Evolutionary conservation across 2,329 filamentous ascomycete species (phyloP).

Genomic region (Kalaharituber pfeilii): DNA sequence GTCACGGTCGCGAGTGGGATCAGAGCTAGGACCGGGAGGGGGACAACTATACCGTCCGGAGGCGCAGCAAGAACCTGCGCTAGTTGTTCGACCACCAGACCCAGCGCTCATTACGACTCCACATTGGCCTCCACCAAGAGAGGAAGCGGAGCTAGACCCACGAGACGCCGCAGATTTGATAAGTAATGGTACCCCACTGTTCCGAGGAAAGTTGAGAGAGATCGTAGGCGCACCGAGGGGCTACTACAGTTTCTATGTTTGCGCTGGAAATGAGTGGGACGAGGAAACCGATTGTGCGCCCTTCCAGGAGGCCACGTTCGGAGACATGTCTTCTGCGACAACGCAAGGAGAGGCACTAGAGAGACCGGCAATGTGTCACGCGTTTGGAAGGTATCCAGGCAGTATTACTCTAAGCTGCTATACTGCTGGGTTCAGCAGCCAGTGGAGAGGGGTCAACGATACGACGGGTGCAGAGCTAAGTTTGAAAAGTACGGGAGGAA

Average conservation of each 20-base stretch:
- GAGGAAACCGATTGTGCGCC: slow-evolving; percentile 20
- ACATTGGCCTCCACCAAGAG: slow-evolving; percentile 15
- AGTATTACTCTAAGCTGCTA: slow-evolving; percentile 58
- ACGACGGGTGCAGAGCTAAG: slow-evolving; percentile 29
- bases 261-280: slow-evolving; percentile 22
- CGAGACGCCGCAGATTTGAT: slow-evolving; percentile 19
- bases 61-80: too few species aligned
- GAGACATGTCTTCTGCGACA: slow-evolving; percentile 24
- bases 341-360: slow-evolving; percentile 52
- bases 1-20: too few species aligned
- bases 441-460: slow-evolving; percentile 33
- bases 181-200: slow-evolving; percentile 20
- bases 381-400: slow-evolving; percentile 47
- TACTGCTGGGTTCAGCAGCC: slow-evolving; percentile 39
- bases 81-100: neutral
- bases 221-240: slow-evolving; percentile 20
- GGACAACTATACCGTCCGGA: too few species aligned
- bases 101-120: neutral
- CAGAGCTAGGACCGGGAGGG: neutral
- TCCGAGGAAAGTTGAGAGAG: slow-evolving; percentile 20
- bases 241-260: slow-evolving; percentile 19
- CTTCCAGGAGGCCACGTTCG: slow-evolving; percentile 22
- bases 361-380: slow-evolving; percentile 54
- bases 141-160: slow-evolving; percentile 15
- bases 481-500: slow-evolving; percentile 12